Evolutionary conservation across 176 grass and related monocot genomes (phyloP).

Genomic region (Triticum monococcum): DNA sequence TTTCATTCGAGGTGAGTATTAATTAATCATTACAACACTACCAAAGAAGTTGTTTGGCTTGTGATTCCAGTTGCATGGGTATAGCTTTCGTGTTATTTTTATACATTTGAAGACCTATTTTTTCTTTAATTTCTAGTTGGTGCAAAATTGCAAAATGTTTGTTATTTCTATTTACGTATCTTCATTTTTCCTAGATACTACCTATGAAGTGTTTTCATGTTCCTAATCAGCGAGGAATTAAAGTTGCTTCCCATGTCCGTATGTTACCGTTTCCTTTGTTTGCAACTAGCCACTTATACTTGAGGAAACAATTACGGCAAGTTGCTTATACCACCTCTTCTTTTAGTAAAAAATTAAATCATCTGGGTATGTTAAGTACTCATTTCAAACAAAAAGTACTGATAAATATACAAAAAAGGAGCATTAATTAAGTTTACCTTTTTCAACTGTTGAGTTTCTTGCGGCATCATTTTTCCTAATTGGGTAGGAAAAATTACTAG

Average conservation of each 20-base stretch:
- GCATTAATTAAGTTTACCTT: background rate
- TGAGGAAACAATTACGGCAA: background rate
- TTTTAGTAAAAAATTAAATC: slow-evolving; percentile 11
- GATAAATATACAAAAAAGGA: background rate
- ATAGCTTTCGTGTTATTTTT: background rate
- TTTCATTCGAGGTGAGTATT: slow-evolving; percentile 81
- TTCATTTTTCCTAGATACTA: background rate
- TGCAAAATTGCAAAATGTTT: background rate
- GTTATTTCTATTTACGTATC: background rate
- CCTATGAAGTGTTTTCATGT: background rate
- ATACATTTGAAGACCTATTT: background rate
- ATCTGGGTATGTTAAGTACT: background rate
- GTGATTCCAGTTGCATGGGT: background rate
- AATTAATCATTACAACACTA: background rate
- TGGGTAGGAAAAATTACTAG: background rate
- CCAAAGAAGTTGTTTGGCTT: background rate
- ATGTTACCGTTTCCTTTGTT: too few species aligned
- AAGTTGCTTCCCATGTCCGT: background rate
- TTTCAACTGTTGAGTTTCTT: background rate
- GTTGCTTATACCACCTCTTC: background rate
- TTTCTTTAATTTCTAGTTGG: background rate
- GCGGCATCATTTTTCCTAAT: background rate
- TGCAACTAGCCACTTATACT: background rate
- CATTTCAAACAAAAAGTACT: background rate
- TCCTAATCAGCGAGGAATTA: background rate